These are phyloP conservation scores for Anthoceros angustus DNA, from an alignment of 225 moss, liverwort and hornwort species.

Conservation along the genomic window DNA sequence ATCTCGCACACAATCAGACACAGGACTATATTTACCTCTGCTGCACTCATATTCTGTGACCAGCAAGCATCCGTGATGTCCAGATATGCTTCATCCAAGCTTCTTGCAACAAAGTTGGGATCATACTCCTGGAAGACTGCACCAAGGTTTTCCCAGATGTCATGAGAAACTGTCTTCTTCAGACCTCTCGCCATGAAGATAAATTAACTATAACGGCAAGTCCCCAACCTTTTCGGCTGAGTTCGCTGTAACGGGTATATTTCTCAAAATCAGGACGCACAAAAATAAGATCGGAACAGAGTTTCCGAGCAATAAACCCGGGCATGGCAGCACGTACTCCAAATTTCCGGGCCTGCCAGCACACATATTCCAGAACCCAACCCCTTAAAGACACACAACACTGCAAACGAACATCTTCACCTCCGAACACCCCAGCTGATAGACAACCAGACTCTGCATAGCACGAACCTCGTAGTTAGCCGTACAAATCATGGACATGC, in stretches of 20 bases:
- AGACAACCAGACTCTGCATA: background rate
- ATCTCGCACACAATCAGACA: background rate
- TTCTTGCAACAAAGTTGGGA: constrained; percentile 26
- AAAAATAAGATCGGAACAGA: constrained; percentile 30
- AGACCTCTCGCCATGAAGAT: too few species aligned
- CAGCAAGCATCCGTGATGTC: constrained; percentile 28
- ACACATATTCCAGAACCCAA: too few species aligned
- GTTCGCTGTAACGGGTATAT: constrained; percentile 25
- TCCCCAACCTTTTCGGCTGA: constrained; percentile 22
- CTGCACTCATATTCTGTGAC: constrained; percentile 18
- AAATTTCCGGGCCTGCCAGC: constrained; percentile 27
- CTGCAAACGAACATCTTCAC: background rate
- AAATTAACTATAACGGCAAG: background rate
- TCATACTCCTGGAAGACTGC: constrained; percentile 33
- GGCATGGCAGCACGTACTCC: constrained; percentile 38
- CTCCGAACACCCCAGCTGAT: background rate
- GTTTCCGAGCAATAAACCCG: constrained; percentile 36
- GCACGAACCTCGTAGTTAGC: constrained; percentile 30
- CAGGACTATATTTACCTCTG: constrained; percentile 15
- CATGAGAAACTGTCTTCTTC: too few species aligned
- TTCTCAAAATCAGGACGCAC: constrained; percentile 34
- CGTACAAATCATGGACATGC: constrained; percentile 38
- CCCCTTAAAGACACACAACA: background rate
- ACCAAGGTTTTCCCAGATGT: background rate
- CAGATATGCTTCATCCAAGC: constrained; percentile 38